Percentiles rank a stretch among this genome's conserved stretches.
Conservation (phyloP, 2,329 filamentous ascomycete species). For the Penicillium rolfsii region DNA sequence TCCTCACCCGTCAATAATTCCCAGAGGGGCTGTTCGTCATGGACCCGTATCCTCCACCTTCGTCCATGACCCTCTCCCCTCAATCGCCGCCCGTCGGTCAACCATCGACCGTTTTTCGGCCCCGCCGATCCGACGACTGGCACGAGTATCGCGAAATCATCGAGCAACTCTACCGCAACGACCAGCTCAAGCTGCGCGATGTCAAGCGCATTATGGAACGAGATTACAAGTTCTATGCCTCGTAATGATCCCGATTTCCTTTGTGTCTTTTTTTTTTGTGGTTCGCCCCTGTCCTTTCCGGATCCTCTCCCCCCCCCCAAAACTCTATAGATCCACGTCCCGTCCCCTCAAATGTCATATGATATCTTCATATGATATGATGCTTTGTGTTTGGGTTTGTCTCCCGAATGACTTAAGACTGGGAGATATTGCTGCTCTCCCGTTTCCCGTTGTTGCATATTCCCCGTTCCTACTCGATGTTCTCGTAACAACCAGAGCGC, state of each 20-base stretch:
- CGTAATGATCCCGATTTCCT: constrained; percentile 32
- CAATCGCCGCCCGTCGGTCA: constrained; percentile 23
- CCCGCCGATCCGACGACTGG: constrained; percentile 44
- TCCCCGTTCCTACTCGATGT: background rate
- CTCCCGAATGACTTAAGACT: too few species aligned
- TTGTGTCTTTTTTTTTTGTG: background rate
- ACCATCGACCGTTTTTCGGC: constrained; percentile 34
- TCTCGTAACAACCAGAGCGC: constrained; percentile 7
- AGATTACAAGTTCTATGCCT: constrained; percentile 42
- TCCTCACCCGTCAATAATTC: constrained; percentile 2
- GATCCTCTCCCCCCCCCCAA: background rate
- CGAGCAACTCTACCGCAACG: constrained; percentile 40
- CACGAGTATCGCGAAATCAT: constrained; percentile 41
- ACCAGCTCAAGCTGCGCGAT: constrained; percentile 42
- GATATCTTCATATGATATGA: background rate
- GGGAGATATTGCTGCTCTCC: background rate
- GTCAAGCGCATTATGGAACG: constrained; percentile 44
- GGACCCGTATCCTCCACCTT: constrained; percentile 23
- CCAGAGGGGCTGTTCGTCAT: constrained; percentile 14
- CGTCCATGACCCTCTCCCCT: constrained; percentile 18
- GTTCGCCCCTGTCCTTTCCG: background rate
- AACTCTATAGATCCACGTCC: constrained; percentile 9
- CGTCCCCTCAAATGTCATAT: background rate
- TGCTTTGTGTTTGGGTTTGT: background rate
- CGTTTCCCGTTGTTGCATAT: constrained; percentile 7